These are phyloP conservation scores for Mediolabrus comicus DNA, from an alignment of 108 stramenopile genomes.

Conservation along the genomic window DNA sequence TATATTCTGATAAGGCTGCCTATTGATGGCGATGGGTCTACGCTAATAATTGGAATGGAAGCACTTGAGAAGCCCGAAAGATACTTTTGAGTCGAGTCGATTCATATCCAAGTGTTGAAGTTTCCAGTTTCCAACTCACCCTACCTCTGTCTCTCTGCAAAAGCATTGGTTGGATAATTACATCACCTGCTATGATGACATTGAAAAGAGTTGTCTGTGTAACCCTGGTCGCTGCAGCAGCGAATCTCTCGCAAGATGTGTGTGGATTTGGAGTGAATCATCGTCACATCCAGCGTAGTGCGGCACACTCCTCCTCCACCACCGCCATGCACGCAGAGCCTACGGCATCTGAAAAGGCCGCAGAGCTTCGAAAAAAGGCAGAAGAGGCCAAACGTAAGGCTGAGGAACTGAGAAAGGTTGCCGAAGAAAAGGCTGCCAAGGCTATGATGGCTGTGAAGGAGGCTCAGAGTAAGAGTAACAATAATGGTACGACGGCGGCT, in stretches of 20 bases:
- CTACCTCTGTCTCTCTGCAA: too few relatives aligned
- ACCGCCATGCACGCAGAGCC: slow-evolving; percentile 1
- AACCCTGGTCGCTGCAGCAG: slow-evolving; percentile 8
- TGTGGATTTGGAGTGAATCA: slow-evolving; percentile 20
- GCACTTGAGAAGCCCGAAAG: too few relatives aligned
- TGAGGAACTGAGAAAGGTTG: slow-evolving; percentile 33
- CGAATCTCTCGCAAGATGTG: slow-evolving; percentile 16
- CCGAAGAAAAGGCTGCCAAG: slow-evolving; percentile 34
- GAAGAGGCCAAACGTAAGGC: slow-evolving; percentile 46
- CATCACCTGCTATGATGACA: too few relatives aligned
- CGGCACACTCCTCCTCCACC: neutral
- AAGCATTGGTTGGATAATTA: too few relatives aligned
- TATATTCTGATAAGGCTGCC: too few relatives aligned
- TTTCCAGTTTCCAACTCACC: too few relatives aligned
- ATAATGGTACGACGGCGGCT: neutral
- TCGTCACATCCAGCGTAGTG: slow-evolving; percentile 1
- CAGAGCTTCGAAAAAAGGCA: slow-evolving; percentile 23
- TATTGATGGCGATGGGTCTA: too few relatives aligned
- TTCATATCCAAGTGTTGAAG: too few relatives aligned
- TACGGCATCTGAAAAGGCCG: slow-evolving; percentile 40
- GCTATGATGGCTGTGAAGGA: slow-evolving; percentile 42
- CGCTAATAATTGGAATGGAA: too few relatives aligned
- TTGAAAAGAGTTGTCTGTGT: slow-evolving; percentile 24
- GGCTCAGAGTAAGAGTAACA: slow-evolving; percentile 9
- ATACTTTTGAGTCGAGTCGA: too few relatives aligned